Conservation (phyloP, 352 stramenopile species). For the Peronospora farinosa region DNA sequence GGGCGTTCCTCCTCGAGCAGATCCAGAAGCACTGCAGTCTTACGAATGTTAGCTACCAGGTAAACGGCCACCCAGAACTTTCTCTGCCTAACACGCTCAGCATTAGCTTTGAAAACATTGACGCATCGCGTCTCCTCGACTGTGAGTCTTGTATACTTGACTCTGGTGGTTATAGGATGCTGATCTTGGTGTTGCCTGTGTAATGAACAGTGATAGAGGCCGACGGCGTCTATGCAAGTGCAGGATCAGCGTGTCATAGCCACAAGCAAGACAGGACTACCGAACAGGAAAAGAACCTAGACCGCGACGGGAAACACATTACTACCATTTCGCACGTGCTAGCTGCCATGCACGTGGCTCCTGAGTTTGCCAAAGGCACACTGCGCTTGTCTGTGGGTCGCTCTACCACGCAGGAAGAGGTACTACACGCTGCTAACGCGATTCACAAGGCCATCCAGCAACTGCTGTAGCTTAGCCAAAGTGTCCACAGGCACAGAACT, state of each 20-base stretch:
- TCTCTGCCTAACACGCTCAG: slow-evolving; percentile 95
- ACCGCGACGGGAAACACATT: slow-evolving; percentile 30
- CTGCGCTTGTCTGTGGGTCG: slow-evolving; percentile 92
- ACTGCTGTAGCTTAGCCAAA: slow-evolving; percentile 15
- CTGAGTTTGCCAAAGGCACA: slow-evolving; percentile 88
- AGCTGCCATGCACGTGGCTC: slow-evolving; percentile 87
- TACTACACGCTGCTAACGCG: slow-evolving; percentile 76
- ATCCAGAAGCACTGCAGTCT: slow-evolving; percentile 45
- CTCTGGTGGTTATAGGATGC: background rate
- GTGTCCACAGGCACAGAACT: slow-evolving; percentile 4
- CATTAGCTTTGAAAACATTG: slow-evolving; percentile 87
- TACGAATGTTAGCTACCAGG: slow-evolving; percentile 47
- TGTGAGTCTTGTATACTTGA: slow-evolving; percentile 26
- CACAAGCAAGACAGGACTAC: slow-evolving; percentile 34
- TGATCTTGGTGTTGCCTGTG: slow-evolving; percentile 1
- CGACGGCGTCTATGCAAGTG: slow-evolving; percentile 83
- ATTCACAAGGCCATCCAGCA: slow-evolving; percentile 62
- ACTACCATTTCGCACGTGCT: slow-evolving; percentile 88
- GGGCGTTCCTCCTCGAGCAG: slow-evolving; percentile 44
- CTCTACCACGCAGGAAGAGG: slow-evolving; percentile 82
- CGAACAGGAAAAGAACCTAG: slow-evolving; percentile 9
- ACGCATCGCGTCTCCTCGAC: slow-evolving; percentile 80
- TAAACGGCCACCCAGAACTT: slow-evolving; percentile 79
- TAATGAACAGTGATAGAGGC: slow-evolving; percentile 59
- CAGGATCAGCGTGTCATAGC: slow-evolving; percentile 92